phyloP scores from a whole-genome alignment of 768 basidiomycete genomes.

The Suillus spraguei region DNA sequence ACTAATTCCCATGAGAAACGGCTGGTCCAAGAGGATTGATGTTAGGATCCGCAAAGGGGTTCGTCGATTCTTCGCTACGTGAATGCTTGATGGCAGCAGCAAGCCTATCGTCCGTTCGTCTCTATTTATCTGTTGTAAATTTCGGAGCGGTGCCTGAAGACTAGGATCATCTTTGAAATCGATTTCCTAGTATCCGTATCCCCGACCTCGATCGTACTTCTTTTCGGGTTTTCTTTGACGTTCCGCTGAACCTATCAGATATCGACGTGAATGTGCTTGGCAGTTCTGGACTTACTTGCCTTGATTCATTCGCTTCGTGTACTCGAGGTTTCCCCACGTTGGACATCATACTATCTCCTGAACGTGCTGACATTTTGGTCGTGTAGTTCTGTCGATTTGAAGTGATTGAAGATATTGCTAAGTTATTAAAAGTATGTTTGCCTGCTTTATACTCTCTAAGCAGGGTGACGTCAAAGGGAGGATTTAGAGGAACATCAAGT shows the following conservation, averaged over 20 bases:
- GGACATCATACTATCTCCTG: constrained; percentile 48
- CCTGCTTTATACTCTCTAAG: background rate
- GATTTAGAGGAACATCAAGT: background rate
- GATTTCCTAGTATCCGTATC: constrained; percentile 40
- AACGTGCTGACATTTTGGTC: constrained; percentile 16
- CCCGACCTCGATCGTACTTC: constrained; percentile 35
- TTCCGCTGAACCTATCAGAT: constrained; percentile 18
- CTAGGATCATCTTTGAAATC: constrained; percentile 40
- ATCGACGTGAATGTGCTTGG: constrained; percentile 5
- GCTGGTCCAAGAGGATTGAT: constrained; percentile 53
- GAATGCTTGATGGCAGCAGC: constrained; percentile 36
- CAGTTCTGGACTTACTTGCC: constrained; percentile 36
- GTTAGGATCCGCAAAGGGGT: constrained; percentile 31
- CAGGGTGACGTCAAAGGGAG: constrained; percentile 9
- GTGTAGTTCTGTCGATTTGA: background rate
- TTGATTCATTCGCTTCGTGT: constrained; percentile 51
- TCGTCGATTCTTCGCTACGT: constrained; percentile 34
- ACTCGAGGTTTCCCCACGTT: constrained; percentile 51
- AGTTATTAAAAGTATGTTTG: background rate
- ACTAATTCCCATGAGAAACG: constrained; percentile 55
- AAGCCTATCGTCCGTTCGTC: constrained; percentile 33
- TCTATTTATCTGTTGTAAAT: background rate
- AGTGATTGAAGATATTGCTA: background rate
- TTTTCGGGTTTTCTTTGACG: constrained; percentile 25
- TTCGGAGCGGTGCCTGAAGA: background rate